Evolutionary conservation across 73 alveolate genomes (phyloP), one percentile per base, ranked within the genome.

Genomic region (Symbiodinium natans): DNA sequence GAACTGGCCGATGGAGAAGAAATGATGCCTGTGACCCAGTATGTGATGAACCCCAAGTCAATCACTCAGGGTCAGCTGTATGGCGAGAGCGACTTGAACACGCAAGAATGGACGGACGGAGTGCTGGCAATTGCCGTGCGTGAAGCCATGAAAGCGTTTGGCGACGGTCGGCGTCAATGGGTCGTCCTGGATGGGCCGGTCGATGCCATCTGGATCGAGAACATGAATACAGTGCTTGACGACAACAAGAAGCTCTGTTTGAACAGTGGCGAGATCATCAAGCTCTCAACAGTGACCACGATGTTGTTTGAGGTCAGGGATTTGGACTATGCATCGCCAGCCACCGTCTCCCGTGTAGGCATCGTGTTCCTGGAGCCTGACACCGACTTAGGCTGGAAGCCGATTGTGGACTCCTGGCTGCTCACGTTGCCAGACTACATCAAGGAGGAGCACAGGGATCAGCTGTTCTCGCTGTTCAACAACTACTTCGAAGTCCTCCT

Each of bases 321-420:
- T 93, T 99, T 99, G 77, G 99, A 99, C 31, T 99, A 99, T 75
- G 99, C 99, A 38, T 99, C 99, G n/a, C 99, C 99, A 68, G 99
- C 99, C 25, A 99, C 99, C 48, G 99, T 99, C 19, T 99, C 99
- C 75, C 99, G 99, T 92, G 99, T 99, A 84, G 99, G 99, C 93
- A 99, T 99, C 99, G 99, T 99, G 63, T 99, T 99, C 99, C 99
- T 99, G 99, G 99, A 99, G 99, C 99, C 99, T 75, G 99, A 99
- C 56, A 74, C 99, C 17, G 99, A 99, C 82, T 99, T 99, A 88
- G 99, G 99, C 73, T 99, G 99, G 99, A 89, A 99, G 75, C 99
- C 99, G 15, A 93, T 99, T 59, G 99, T 99, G 86, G 88, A 93
- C 34, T 99, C 99, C 59, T 99, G 99, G 99, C 71, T 99, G 73